phyloP scores from a whole-genome alignment of 2,329 filamentous ascomycete species.

The Monosporascus ibericus region DNA sequence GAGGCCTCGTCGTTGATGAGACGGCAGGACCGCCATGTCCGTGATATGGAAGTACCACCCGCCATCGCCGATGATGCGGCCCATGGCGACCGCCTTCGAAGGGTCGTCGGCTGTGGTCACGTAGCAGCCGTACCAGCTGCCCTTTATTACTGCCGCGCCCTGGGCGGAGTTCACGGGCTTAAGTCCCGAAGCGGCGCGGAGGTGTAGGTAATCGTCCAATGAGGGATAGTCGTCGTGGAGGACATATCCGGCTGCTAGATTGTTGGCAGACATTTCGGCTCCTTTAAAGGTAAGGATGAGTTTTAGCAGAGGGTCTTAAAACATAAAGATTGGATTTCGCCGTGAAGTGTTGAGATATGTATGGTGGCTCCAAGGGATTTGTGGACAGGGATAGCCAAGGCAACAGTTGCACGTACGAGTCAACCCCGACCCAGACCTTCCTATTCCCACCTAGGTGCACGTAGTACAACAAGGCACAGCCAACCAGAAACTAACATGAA shows the following conservation, averaged over 20 bases:
- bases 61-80: constrained; percentile 44
- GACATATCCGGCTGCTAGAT: constrained; percentile 28
- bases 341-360: neutral
- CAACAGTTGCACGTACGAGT: neutral
- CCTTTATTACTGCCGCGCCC: constrained; percentile 26
- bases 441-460: no score
- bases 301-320: neutral
- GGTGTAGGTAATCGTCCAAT: constrained; percentile 29
- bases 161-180: constrained; percentile 30
- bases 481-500: neutral
- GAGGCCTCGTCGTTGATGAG: constrained; percentile 41
- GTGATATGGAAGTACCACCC: constrained; percentile 45
- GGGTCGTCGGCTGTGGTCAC: constrained; percentile 22
- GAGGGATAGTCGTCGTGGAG: constrained; percentile 29
- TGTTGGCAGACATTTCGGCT: neutral
- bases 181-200: constrained; percentile 31
- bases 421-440: neutral
- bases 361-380: neutral
- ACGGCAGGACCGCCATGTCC: constrained; percentile 44
- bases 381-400: neutral
- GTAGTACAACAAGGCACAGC: neutral
- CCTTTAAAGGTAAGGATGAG: neutral
- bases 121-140: constrained; percentile 39
- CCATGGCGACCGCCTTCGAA: constrained; percentile 37
- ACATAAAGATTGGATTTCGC: neutral